These are phyloP conservation scores for Clarireedia sp. DNA, from an alignment of 2,329 filamentous ascomycete species.

Conservation along the genomic window DNA sequence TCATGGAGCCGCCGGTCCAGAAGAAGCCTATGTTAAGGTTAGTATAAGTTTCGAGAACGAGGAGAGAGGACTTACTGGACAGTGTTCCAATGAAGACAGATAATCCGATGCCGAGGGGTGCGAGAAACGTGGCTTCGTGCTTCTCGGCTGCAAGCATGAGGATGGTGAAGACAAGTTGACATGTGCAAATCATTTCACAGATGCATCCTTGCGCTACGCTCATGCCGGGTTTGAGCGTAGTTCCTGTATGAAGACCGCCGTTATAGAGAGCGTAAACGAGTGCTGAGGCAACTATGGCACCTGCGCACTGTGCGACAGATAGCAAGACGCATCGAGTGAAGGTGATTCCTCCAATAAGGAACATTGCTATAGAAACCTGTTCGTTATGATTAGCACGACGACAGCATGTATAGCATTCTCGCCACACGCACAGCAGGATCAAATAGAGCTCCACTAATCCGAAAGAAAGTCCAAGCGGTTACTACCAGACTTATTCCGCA, in stretches of 20 bases:
- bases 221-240: constrained; percentile 34
- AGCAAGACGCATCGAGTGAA: constrained; percentile 28
- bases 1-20: constrained; percentile 41
- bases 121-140: constrained; percentile 40
- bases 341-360: constrained; percentile 31
- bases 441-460: constrained; percentile 43
- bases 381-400: neutral
- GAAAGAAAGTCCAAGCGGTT: constrained; percentile 47
- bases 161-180: constrained; percentile 41
- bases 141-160: constrained; percentile 46
- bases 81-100: constrained; percentile 38
- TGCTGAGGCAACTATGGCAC: constrained; percentile 33
- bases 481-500: constrained; percentile 32
- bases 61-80: constrained; percentile 17
- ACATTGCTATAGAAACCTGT: constrained; percentile 32
- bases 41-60: neutral
- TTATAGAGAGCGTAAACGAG: constrained; percentile 37
- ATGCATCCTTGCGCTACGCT: constrained; percentile 39
- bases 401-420: no score
- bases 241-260: constrained; percentile 36
- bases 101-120: constrained; percentile 41
- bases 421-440: constrained; percentile 37
- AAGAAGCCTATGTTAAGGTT: constrained; percentile 31
- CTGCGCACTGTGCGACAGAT: constrained; percentile 29
- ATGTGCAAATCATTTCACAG: constrained; percentile 42